Evolutionary conservation across 495 filamentous ascomycete genomes (phyloP), one percentile per base, ranked within the genome.

Genomic region (Pseudotulostoma volvatum): DNA sequence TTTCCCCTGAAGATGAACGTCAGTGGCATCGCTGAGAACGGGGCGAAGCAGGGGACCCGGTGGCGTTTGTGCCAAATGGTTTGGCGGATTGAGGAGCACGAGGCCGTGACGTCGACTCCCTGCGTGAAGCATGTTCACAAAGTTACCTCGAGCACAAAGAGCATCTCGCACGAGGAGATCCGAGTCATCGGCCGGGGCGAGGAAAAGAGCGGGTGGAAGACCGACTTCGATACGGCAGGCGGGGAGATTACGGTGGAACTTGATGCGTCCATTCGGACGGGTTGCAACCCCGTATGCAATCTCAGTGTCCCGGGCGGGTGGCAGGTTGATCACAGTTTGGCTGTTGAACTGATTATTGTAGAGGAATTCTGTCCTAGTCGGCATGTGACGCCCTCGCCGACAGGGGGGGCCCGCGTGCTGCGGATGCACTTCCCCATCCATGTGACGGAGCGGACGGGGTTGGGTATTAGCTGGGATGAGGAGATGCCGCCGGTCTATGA

Each of bases 381-480:
- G 42, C 64, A 83, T 32, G 70, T 81, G 17, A 85, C 84, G 1
- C 86, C 88, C 3, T 28, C 23, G 5, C 11, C 23, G 5, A 95
- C 90, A 0, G 90, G 90, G 21, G 76, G 83, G 2, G 90, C 90
- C 0, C 74, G 90, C 34, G 86, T 99, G 18, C 64, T 99, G 31
- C 74, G 88, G 39, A 95, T 92, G 79, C 84, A 93, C 50, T 95
- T 95, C 68, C 69, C 70, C 44, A 60, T 84, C 23, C 61, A 72
- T 25, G 64, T 95, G 37, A 95, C 88, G 1, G 81, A 93, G 54
- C 71, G 86, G 25, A 71, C 70, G 13, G 90, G 92, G 1, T 66
- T 96, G 37, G 90, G 90, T 2, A 88, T 99, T 50, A 82, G 77
- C 51, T 99, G 90, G 90, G 90, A 99, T 41, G 85, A 94, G 57